Evolutionary conservation across 2,329 filamentous ascomycete genomes (phyloP), one percentile per base, ranked within the genome.

Genomic region (Penicillium griseofulvum): DNA sequence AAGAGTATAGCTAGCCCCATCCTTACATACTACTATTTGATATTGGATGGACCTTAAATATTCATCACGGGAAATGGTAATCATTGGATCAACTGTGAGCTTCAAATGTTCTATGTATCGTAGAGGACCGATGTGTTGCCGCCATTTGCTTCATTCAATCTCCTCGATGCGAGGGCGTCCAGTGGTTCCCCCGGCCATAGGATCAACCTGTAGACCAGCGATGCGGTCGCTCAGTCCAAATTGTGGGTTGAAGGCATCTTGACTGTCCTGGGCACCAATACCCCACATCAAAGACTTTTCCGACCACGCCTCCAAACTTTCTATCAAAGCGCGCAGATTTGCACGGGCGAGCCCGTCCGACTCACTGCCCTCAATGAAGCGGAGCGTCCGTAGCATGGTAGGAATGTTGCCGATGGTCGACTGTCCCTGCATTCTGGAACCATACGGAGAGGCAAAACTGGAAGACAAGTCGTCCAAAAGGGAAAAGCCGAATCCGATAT

Each of bases 261-360:
- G 55, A 37, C 36, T 59, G 26, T 54, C 59, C 10, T 63, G 65
- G 6, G 60, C 57, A 9, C 68, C 68, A 50, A 76, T 72, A 0
- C 71, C 74, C 70, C 71, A 74, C 46, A 77, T 51, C 43, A 78
- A 53, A 11, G 71, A 71, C 60, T 76, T 77, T 59, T 76, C 72
- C 52, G 74, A 52, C 75, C 75, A 77, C 11, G 71, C 71, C 60
- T 77, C 74, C 33, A 77, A 54, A 47, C 69, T 77, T 62, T 77
- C 74, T 28, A 74, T 69, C 50, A 77, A 52, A 24, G 66, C 67
- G 2, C 71, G 70, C 16, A 76, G 59, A 64, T 78, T 74, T 0
- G 73, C 74, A 24, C 73, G 68, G 7, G 75, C 72, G 57, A 76
- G 70, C 3, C 43, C 52, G 53, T 78, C 75, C 8, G 65, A 68